These are phyloP conservation scores for Dicorynia guianensis DNA, from an alignment of 306 rosid species.

Conservation along the genomic window DNA sequence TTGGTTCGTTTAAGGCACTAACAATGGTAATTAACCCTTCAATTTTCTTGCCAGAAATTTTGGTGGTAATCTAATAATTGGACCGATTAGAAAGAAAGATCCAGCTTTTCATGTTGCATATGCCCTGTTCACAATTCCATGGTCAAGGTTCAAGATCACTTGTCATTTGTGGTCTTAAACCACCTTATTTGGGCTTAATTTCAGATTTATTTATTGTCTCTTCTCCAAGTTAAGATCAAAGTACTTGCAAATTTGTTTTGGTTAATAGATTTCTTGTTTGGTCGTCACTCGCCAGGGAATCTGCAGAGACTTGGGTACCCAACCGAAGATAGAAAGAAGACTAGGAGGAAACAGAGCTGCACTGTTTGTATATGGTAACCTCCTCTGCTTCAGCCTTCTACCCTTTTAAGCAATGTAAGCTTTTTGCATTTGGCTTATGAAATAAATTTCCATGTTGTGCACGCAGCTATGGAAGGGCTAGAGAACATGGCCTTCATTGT, in stretches of 20 bases:
- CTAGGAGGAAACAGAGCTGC: constrained; percentile 74
- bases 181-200: constrained; percentile 2
- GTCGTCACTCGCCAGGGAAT: constrained; percentile 54
- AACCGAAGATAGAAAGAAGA: constrained; percentile 43
- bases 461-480: constrained; percentile 76
- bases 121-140: not conserved
- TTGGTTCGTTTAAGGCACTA: constrained; percentile 30
- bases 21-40: constrained; percentile 42
- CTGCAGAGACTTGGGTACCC: constrained; percentile 45
- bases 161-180: constrained; percentile 1
- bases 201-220: constrained; percentile 8
- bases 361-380: constrained; percentile 67
- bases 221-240: constrained; percentile 4
- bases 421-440: not conserved
- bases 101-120: constrained; percentile 8
- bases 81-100: constrained; percentile 15
- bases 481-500: constrained; percentile 85
- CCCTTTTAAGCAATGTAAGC: constrained; percentile 2
- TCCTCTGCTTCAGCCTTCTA: not conserved
- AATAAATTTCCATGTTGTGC: constrained; percentile 24
- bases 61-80: not conserved
- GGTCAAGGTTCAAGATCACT: not conserved
- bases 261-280: constrained; percentile 22
- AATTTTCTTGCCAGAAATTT: constrained; percentile 11
- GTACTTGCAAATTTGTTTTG: not conserved